Conservation (phyloP, 768 basidiomycete species). For the Tricholoma flavovirens region DNA sequence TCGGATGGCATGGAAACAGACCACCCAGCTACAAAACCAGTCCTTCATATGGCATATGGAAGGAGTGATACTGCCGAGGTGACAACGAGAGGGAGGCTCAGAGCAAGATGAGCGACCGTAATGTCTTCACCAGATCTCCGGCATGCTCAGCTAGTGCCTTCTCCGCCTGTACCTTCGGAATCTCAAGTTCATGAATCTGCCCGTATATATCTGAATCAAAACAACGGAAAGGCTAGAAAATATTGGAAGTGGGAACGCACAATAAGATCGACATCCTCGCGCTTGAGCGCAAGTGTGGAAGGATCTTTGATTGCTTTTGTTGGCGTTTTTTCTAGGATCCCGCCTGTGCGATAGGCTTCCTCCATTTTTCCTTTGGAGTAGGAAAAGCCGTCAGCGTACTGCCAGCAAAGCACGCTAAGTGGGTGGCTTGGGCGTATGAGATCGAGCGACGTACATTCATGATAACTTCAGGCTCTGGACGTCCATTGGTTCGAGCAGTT, state of each 20-base stretch:
- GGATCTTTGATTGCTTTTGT: constrained; percentile 41
- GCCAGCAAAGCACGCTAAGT: neutral
- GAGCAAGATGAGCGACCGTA: constrained; percentile 34
- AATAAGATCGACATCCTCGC: constrained; percentile 61
- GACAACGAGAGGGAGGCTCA: neutral
- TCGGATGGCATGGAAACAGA: too few species aligned
- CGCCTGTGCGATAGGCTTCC: constrained; percentile 53
- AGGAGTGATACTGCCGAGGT: neutral
- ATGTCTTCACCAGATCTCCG: constrained; percentile 47
- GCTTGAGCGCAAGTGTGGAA: constrained; percentile 34
- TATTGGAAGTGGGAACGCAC: constrained; percentile 31
- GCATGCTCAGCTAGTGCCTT: constrained; percentile 47
- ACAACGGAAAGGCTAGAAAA: neutral
- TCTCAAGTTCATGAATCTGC: constrained; percentile 62
- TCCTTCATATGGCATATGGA: too few species aligned
- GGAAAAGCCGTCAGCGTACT: constrained; percentile 63
- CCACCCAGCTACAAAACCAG: too few species aligned
- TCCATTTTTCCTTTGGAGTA: constrained; percentile 66
- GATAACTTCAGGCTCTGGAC: constrained; percentile 38
- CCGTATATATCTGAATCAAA: constrained; percentile 1
- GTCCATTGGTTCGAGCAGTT: constrained; percentile 19
- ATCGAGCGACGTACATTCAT: constrained; percentile 43
- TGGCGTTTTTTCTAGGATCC: constrained; percentile 52
- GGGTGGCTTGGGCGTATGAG: neutral
- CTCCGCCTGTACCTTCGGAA: constrained; percentile 53